phyloP scores from a whole-genome alignment of 108 stramenopile species.

The Thalassiosira profunda region DNA sequence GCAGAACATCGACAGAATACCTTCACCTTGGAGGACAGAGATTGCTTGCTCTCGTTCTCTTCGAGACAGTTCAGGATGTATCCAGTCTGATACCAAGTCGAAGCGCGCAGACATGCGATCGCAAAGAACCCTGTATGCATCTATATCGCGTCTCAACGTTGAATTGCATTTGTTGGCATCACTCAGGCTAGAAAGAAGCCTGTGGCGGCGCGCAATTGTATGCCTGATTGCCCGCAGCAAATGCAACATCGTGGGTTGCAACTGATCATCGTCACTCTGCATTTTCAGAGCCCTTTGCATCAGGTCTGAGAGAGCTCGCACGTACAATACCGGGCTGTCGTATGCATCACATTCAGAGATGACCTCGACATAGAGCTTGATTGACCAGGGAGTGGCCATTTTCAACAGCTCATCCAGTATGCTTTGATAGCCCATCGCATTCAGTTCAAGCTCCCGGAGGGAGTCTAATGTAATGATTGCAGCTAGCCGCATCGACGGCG shows the following conservation, averaged over 20 bases:
- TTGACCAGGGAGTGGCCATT: not conserved
- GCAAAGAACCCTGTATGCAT: too few relatives aligned
- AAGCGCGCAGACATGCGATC: too few relatives aligned
- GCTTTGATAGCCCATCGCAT: slow-evolving; percentile 3
- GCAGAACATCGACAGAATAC: slow-evolving; percentile 29
- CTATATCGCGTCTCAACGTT: too few relatives aligned
- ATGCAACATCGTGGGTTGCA: too few relatives aligned
- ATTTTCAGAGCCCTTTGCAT: slow-evolving; percentile 30
- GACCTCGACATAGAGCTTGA: slow-evolving; percentile 40
- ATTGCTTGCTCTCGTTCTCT: slow-evolving; percentile 9
- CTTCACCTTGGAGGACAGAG: slow-evolving; percentile 21
- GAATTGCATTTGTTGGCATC: too few relatives aligned
- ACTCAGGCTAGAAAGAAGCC: slow-evolving; percentile 14
- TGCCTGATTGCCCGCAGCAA: slow-evolving; percentile 22
- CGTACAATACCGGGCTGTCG: slow-evolving; percentile 8
- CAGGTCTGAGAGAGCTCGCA: slow-evolving; percentile 12
- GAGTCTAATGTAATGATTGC: slow-evolving; percentile 18
- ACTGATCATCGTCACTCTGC: too few relatives aligned
- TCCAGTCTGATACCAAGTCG: slow-evolving; percentile 23
- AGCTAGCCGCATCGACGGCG: slow-evolving; percentile 27
- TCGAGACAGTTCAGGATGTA: slow-evolving; percentile 1
- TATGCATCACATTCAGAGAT: slow-evolving; percentile 33
- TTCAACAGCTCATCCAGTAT: slow-evolving; percentile 12
- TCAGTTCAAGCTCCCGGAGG: slow-evolving; percentile 4
- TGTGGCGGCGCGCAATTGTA: slow-evolving; percentile 33